These are phyloP conservation scores for Gonium pectorale DNA, from an alignment of 139 green algal species.

Conservation along the genomic window DNA sequence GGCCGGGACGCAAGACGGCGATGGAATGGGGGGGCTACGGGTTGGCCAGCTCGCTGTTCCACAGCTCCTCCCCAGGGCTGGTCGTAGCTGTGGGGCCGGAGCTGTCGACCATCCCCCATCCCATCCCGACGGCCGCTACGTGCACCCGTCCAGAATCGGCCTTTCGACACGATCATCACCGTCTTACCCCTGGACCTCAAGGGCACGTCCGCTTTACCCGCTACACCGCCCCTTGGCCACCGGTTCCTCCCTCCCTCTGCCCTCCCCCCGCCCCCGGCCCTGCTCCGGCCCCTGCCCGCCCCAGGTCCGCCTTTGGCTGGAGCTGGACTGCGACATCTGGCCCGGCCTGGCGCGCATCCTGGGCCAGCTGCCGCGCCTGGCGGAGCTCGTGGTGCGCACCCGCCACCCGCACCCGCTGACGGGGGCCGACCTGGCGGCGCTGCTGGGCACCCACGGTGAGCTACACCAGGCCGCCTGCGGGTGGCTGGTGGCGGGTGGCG, in stretches of 20 bases:
- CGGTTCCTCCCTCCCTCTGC: not conserved
- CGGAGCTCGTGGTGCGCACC: slow-evolving; percentile 38
- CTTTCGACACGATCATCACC: too few relatives aligned
- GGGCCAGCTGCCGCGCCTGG: slow-evolving; percentile 32
- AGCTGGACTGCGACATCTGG: slow-evolving; percentile 47
- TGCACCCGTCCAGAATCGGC: too few relatives aligned
- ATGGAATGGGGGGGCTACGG: too few relatives aligned
- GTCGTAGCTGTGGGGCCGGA: too few relatives aligned
- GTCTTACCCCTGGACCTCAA: too few relatives aligned
- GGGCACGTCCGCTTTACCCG: too few relatives aligned
- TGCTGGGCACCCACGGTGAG: not conserved
- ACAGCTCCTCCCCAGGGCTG: too few relatives aligned
- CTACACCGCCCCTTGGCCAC: too few relatives aligned
- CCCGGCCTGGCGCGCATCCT: slow-evolving; percentile 25
- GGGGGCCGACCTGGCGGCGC: not conserved
- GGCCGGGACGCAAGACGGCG: too few relatives aligned
- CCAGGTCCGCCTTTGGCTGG: slow-evolving; percentile 41
- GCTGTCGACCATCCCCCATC: too few relatives aligned
- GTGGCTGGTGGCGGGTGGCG: not conserved
- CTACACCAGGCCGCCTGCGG: not conserved
- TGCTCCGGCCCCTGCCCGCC: not conserved
- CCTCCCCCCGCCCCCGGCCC: not conserved
- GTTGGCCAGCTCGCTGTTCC: too few relatives aligned
- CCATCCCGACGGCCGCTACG: too few relatives aligned
- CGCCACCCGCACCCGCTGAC: slow-evolving; percentile 15